phyloP scores from a whole-genome alignment of 192 early-diverging fungal species.

The Entrophospora sp. region DNA sequence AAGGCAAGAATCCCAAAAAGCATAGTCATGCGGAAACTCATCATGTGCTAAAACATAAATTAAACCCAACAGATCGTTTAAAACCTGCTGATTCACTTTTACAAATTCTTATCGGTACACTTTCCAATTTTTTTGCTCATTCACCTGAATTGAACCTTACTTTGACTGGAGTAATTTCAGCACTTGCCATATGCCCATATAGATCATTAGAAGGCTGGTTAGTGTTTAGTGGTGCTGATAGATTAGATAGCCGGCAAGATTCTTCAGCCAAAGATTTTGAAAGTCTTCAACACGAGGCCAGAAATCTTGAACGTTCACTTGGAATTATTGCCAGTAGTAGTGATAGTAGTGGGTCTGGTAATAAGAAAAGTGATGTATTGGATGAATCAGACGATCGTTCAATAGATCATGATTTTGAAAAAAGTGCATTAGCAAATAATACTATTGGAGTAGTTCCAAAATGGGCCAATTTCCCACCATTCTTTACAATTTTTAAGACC shows the following conservation, averaged over 20 bases:
- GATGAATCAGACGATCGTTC: constrained; percentile 38
- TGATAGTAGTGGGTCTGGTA: constrained; percentile 21
- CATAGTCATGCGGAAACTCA: constrained; percentile 22
- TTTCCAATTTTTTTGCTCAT: constrained; percentile 77
- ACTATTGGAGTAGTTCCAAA: constrained; percentile 22
- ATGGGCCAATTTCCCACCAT: constrained; percentile 48
- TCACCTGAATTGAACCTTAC: constrained; percentile 84
- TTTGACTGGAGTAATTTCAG: constrained; percentile 79
- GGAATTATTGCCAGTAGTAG: constrained; percentile 33
- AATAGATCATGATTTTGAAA: constrained; percentile 27
- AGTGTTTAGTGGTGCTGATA: constrained; percentile 43
- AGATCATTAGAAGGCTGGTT: constrained; percentile 67
- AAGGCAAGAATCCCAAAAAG: constrained; percentile 43
- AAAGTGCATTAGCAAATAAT: constrained; percentile 18
- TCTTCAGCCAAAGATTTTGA: neutral
- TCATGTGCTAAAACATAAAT: constrained; percentile 30
- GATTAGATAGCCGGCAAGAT: constrained; percentile 27
- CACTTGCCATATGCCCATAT: constrained; percentile 70
- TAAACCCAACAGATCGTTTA: constrained; percentile 35
- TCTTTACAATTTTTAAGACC: constrained; percentile 57
- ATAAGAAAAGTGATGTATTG: constrained; percentile 26
- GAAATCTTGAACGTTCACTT: constrained; percentile 17
- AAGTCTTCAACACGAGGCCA: neutral
- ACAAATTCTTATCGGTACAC: constrained; percentile 55
- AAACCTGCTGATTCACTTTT: constrained; percentile 55